Percentiles rank a stretch among this genome's conserved stretches.
These are phyloP conservation scores for Penicillium robsamsonii DNA, from an alignment of 495 filamentous ascomycete species.

Conservation along the genomic window DNA sequence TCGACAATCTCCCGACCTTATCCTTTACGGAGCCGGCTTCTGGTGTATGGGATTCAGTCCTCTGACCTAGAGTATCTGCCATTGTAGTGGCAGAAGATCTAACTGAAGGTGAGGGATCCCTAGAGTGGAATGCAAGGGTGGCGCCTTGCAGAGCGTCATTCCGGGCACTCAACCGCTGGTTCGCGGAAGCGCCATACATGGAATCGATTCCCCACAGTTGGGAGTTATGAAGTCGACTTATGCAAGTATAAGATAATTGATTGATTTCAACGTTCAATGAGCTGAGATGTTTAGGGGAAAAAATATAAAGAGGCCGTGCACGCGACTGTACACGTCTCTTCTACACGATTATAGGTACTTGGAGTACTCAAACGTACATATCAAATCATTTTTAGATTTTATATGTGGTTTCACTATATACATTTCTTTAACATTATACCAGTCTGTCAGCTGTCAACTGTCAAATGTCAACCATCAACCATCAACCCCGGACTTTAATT, in stretches of 20 bases:
- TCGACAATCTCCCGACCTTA: slow-evolving; percentile 38
- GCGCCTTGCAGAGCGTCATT: slow-evolving; percentile 39
- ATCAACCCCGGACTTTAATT: slow-evolving; percentile 23
- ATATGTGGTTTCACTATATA: background rate
- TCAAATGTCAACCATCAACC: too few relatives aligned
- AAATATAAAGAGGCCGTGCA: background rate
- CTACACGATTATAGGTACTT: background rate
- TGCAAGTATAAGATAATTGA: too few relatives aligned
- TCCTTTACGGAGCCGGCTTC: slow-evolving; percentile 44
- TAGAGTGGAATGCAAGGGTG: slow-evolving; percentile 36
- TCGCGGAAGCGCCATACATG: slow-evolving; percentile 37
- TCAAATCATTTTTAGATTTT: background rate
- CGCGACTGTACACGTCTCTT: slow-evolving; percentile 1
- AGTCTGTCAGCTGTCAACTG: too few relatives aligned
- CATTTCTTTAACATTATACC: background rate
- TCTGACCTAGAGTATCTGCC: slow-evolving; percentile 18
- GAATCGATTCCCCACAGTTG: slow-evolving; percentile 14
- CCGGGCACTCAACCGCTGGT: slow-evolving; percentile 32
- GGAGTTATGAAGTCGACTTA: background rate
- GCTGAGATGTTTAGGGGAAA: background rate
- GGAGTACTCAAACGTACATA: background rate
- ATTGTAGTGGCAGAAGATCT: slow-evolving; percentile 16
- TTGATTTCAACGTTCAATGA: too few relatives aligned
- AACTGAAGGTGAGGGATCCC: slow-evolving; percentile 16
- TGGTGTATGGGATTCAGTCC: slow-evolving; percentile 28